Conservation (phyloP, 768 basidiomycete genomes). For the Strobilomyces echinocephalus region DNA sequence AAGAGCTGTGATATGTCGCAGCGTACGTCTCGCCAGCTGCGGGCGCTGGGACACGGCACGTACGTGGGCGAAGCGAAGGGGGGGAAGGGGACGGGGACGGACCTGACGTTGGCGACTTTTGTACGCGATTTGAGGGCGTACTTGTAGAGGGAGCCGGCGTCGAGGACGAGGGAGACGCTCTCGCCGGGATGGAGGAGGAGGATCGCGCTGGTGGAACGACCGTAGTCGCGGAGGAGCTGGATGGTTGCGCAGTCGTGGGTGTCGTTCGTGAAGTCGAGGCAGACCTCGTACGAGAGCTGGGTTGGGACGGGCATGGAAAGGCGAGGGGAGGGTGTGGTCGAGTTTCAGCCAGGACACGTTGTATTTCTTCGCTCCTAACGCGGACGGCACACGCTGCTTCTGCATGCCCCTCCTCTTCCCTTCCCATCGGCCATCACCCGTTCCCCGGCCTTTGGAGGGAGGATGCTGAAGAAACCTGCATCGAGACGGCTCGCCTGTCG, state of each 20-base stretch:
- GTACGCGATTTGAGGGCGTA: slow-evolving; percentile 64
- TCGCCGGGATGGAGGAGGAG: slow-evolving; percentile 60
- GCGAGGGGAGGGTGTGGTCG: slow-evolving; percentile 13
- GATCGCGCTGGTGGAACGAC: slow-evolving; percentile 47
- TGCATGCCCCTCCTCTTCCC: slow-evolving; percentile 15
- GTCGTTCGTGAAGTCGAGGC: slow-evolving; percentile 67
- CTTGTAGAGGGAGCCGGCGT: slow-evolving; percentile 63
- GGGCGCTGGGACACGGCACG: slow-evolving; percentile 40
- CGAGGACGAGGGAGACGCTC: slow-evolving; percentile 60
- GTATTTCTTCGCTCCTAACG: slow-evolving; percentile 29
- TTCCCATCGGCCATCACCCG: slow-evolving; percentile 22
- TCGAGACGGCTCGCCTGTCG: not conserved
- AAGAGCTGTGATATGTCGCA: slow-evolving; percentile 62
- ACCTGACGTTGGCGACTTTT: slow-evolving; percentile 69
- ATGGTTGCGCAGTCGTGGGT: slow-evolving; percentile 59
- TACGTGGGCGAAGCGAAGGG: slow-evolving; percentile 1
- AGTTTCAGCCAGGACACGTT: slow-evolving; percentile 28
- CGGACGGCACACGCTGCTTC: slow-evolving; percentile 28
- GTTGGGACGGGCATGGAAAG: slow-evolving; percentile 53
- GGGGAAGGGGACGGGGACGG: slow-evolving; percentile 22
- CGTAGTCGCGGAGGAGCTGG: slow-evolving; percentile 63
- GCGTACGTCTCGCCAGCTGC: slow-evolving; percentile 60
- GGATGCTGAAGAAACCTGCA: slow-evolving; percentile 13
- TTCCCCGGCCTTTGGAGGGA: too few species aligned
- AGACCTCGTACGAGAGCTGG: slow-evolving; percentile 54